These are phyloP conservation scores for Nothomitra cinnamomea DNA, from an alignment of 2,329 filamentous ascomycete species.

Conservation along the genomic window DNA sequence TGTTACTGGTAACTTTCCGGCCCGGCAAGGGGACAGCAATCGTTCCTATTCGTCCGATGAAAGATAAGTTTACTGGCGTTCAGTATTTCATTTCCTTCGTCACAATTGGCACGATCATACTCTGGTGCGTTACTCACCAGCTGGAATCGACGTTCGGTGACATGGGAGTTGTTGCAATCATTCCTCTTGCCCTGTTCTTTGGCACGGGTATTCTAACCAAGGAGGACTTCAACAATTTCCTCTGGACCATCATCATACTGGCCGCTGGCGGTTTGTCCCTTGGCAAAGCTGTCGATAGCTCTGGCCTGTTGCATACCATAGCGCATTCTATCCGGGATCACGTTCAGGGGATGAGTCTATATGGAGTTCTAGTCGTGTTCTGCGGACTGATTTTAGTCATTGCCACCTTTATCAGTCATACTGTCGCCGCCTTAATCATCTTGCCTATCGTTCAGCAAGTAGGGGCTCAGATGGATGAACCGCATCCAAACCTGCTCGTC, in stretches of 20 bases:
- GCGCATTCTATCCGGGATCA: conserved; percentile 56
- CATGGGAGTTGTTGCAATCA: conserved; percentile 96
- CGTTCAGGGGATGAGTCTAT: conserved; percentile 67
- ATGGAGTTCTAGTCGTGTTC: conserved; percentile 76
- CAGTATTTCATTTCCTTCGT: conserved; percentile 87
- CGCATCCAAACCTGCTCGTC: conserved; percentile 84
- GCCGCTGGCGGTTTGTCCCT: conserved; percentile 84
- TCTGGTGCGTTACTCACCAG: conserved; percentile 89
- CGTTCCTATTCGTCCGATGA: conserved; percentile 76
- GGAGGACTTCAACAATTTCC: conserved; percentile 99
- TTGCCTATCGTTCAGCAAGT: conserved; percentile 79
- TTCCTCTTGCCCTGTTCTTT: conserved; percentile 91
- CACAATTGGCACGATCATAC: conserved; percentile 64
- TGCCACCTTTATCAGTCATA: conserved; percentile 95
- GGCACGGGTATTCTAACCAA: conserved; percentile 92
- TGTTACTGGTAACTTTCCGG: conserved; percentile 72
- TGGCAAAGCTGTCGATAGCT: conserved; percentile 86
- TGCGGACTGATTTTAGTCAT: conserved; percentile 72
- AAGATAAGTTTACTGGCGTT: conserved; percentile 70
- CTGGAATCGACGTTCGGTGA: conserved; percentile 80
- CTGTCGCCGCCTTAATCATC: conserved; percentile 88
- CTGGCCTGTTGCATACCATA: conserved; percentile 78
- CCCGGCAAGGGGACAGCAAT: conserved; percentile 76
- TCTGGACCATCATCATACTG: conserved; percentile 99
- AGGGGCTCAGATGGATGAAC: conserved; percentile 67